Evolutionary conservation across 2,329 filamentous ascomycete species (phyloP).

Genomic region (Eutypella sp.): DNA sequence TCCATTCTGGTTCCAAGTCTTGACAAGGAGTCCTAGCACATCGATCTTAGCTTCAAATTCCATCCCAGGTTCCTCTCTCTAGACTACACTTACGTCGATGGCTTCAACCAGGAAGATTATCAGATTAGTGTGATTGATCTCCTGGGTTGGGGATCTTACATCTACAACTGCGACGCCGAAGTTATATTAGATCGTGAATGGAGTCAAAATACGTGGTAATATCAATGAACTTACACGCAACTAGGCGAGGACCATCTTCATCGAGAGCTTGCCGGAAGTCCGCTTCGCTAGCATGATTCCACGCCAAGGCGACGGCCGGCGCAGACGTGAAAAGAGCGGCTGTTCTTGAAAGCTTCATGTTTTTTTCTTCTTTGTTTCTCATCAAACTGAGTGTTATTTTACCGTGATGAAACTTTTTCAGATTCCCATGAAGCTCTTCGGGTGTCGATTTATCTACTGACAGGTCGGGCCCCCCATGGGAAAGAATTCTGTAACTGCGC

Average conservation of each 20-base stretch:
- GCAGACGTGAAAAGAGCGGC: slow-evolving; percentile 7
- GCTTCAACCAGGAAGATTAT: neutral
- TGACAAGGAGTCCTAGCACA: slow-evolving; percentile 24
- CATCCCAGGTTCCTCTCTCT: neutral
- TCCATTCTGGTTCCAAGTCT: slow-evolving; percentile 33
- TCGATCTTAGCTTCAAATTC: slow-evolving; percentile 3
- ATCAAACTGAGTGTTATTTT: too few relatives aligned
- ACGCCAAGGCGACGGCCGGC: slow-evolving; percentile 11
- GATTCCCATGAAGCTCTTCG: too few relatives aligned
- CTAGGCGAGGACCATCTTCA: slow-evolving; percentile 20
- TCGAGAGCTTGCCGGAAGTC: slow-evolving; percentile 22
- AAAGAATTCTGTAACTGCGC: too few relatives aligned
- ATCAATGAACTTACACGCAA: slow-evolving; percentile 31
- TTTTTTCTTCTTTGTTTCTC: too few relatives aligned
- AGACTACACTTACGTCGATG: slow-evolving; percentile 1
- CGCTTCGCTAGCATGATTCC: slow-evolving; percentile 18
- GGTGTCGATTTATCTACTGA: too few relatives aligned
- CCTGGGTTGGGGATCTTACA: neutral
- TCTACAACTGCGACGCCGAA: neutral
- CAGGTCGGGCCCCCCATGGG: too few relatives aligned
- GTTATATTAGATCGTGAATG: neutral
- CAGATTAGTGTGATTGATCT: neutral
- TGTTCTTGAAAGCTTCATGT: slow-evolving; percentile 14
- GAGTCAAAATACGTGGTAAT: too few relatives aligned
- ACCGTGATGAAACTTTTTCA: too few relatives aligned